Evolutionary conservation across 352 stramenopile genomes (phyloP), one percentile per base, ranked within the genome.

Genomic region (Phytophthora sansomeana): DNA sequence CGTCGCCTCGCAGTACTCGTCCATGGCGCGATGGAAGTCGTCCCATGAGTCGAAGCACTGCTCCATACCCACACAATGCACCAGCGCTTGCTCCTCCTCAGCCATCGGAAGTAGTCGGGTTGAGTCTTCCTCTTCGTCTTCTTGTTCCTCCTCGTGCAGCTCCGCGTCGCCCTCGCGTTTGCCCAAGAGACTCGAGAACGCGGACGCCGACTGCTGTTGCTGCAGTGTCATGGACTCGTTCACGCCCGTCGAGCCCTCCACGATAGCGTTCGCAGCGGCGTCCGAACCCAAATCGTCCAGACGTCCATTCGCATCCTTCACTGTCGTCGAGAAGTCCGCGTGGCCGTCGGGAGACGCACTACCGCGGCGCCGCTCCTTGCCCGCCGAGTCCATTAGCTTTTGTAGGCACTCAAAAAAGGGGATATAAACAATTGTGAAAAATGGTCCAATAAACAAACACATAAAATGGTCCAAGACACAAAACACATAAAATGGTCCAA

Each of bases 1-100:
- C 14, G 80, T 94, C 8, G 70, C 72, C 26, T 85, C 67, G 41
- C 82, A 92, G 58, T 94, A 94, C 11, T 83, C 79, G 29, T 91
- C 86, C 86, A 94, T 94, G 16, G 82, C 82, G 36, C 75, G 81
- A 58, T 94, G 86, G 58, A 94, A 94, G 30, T 91, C 82, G 42
- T 92, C 81, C 86, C 86, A 94, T 38, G 86, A 94, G 55, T 92
- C 86, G 48, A 89, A 94, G 61, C 78, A 81, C 65, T 89, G 83
- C 26, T 94, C 81, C 54, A 94, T 83, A 11, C 79, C 72, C 24
- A 80, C 67, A 49, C 86, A 94, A 53, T 92, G 83, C 50, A 92
- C 76, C 21, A 92, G 68, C 55, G 81, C 79, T 46, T 74, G 58
- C 46, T 88, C 80, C 29, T 91, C 86, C 7, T 92, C 86, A 1